phyloP scores from a whole-genome alignment of 495 filamentous ascomycete genomes.

The Usnea hakonensis region DNA sequence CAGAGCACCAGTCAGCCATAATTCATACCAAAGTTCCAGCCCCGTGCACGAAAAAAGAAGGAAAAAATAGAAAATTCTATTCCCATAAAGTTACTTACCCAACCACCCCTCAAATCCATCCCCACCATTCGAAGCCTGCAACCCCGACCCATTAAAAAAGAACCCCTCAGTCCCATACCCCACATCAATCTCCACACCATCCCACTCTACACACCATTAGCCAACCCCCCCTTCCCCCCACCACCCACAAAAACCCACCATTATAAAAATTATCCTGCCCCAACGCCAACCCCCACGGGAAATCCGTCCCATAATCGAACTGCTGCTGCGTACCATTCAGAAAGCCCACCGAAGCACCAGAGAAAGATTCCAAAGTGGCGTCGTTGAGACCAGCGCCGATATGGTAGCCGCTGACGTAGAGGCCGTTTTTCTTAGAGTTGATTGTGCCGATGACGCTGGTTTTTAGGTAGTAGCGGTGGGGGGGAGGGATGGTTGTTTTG shows the following conservation, averaged over 20 bases:
- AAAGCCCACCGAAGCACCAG: conserved; percentile 28
- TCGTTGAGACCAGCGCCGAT: conserved; percentile 42
- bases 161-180: conserved; percentile 35
- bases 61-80: neutral
- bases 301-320: conserved; percentile 31
- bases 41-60: too few relatives aligned
- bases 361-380: conserved; percentile 32
- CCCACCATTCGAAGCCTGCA: conserved; percentile 29
- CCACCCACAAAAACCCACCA: conserved; percentile 22
- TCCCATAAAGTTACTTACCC: too few relatives aligned
- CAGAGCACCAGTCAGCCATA: too few relatives aligned
- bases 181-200: conserved; percentile 38
- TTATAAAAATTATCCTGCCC: conserved; percentile 25
- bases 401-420: conserved; percentile 42
- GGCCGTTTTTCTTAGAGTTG: conserved; percentile 28
- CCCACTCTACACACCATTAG: conserved; percentile 19
- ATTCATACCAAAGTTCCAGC: too few relatives aligned
- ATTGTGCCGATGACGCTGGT: conserved; percentile 26
- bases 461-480: conserved; percentile 38
- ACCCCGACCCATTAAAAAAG: conserved; percentile 30
- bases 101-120: conserved; percentile 48
- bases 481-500: conserved; percentile 20
- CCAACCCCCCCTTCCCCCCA: too few relatives aligned
- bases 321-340: conserved; percentile 39
- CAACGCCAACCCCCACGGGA: conserved; percentile 36